A percentile compares a stretch with the other conserved stretches of the same genome.
Evolutionary conservation across 2,329 filamentous ascomycete species (phyloP).

Genomic region (Cercospora sp.): DNA sequence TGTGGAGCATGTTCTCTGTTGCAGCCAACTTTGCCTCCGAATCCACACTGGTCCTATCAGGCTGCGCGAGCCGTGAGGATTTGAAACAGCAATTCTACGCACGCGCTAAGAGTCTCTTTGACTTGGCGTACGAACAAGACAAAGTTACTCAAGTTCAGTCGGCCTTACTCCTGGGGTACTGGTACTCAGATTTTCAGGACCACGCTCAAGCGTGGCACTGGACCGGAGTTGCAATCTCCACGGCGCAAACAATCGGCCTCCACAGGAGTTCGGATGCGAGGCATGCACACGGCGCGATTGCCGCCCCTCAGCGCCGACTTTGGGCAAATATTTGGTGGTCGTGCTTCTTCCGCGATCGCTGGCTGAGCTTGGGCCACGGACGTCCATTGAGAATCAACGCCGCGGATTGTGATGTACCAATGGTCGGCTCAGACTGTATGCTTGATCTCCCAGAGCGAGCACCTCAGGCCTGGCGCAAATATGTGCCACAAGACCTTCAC

Average conservation of each 20-base stretch:
- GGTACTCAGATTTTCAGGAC: constrained; percentile 20
- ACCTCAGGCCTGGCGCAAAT: constrained; percentile 9
- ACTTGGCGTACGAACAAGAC: constrained; percentile 19
- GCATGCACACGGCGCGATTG: background rate
- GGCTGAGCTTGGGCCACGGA: constrained; percentile 19
- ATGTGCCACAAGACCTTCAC: constrained; percentile 11
- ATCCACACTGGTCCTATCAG: constrained; percentile 7
- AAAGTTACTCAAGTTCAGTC: constrained; percentile 18
- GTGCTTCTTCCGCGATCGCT: constrained; percentile 23
- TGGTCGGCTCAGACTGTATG: constrained; percentile 16
- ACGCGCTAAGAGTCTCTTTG: constrained; percentile 22
- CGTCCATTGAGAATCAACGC: constrained; percentile 19
- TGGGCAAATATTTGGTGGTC: constrained; percentile 23
- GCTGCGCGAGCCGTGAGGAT: constrained; percentile 11
- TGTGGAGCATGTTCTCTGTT: constrained; percentile 26
- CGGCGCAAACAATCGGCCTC: constrained; percentile 19
- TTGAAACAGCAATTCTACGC: constrained; percentile 18
- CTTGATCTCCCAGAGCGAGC: constrained; percentile 16
- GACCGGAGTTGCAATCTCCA: constrained; percentile 21
- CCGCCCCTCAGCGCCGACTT: constrained; percentile 7
- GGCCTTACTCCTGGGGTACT: constrained; percentile 17
- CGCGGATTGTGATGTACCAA: constrained; percentile 20
- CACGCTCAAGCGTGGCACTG: constrained; percentile 24
- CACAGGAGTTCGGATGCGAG: constrained; percentile 17
- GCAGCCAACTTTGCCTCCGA: constrained; percentile 17